phyloP scores from a whole-genome alignment of 2,329 filamentous ascomycete genomes.

The Microsporum audouinii region DNA sequence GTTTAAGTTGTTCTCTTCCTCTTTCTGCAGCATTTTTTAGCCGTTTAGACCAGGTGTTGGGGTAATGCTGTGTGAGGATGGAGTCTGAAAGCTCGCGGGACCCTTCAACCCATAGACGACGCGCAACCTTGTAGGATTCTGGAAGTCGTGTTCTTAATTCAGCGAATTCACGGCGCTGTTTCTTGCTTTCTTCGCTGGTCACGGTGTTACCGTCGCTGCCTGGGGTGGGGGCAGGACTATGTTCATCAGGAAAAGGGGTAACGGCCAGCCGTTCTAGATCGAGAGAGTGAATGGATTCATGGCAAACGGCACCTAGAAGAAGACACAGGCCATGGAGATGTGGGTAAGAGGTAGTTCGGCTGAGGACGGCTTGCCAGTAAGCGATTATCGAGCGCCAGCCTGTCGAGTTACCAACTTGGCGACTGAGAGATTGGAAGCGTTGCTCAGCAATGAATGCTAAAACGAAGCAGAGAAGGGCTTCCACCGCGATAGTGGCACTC shows the following conservation, averaged over 20 bases:
- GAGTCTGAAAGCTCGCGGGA: slow-evolving; percentile 31
- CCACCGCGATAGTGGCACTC: slow-evolving; percentile 31
- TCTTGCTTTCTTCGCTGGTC: slow-evolving; percentile 28
- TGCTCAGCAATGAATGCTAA: slow-evolving; percentile 37
- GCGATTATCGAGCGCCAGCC: slow-evolving; percentile 39
- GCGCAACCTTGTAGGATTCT: slow-evolving; percentile 33
- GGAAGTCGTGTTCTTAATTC: slow-evolving; percentile 32
- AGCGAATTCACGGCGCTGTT: slow-evolving; percentile 28
- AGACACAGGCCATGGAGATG: slow-evolving; percentile 35
- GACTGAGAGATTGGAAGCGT: slow-evolving; percentile 26
- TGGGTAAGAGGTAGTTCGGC: slow-evolving; percentile 28
- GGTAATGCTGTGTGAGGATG: slow-evolving; percentile 32
- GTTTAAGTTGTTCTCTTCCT: slow-evolving; percentile 25
- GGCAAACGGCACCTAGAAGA: slow-evolving; percentile 38
- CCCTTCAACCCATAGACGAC: slow-evolving; percentile 35
- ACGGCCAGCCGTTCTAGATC: slow-evolving; percentile 36
- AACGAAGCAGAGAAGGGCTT: slow-evolving; percentile 39
- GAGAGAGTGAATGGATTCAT: slow-evolving; percentile 35
- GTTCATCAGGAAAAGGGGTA: slow-evolving; percentile 30
- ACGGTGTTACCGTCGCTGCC: slow-evolving; percentile 33
- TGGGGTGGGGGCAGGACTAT: slow-evolving; percentile 30
- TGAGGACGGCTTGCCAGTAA: slow-evolving; percentile 37
- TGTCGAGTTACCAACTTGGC: slow-evolving; percentile 30
- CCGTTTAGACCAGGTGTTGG: slow-evolving; percentile 34
- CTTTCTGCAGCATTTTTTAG: slow-evolving; percentile 28